Percentiles rank a stretch among this genome's conserved stretches.
phyloP scores from a whole-genome alignment of 2,329 filamentous ascomycete genomes.

The Pseudogymnoascus sp. region DNA sequence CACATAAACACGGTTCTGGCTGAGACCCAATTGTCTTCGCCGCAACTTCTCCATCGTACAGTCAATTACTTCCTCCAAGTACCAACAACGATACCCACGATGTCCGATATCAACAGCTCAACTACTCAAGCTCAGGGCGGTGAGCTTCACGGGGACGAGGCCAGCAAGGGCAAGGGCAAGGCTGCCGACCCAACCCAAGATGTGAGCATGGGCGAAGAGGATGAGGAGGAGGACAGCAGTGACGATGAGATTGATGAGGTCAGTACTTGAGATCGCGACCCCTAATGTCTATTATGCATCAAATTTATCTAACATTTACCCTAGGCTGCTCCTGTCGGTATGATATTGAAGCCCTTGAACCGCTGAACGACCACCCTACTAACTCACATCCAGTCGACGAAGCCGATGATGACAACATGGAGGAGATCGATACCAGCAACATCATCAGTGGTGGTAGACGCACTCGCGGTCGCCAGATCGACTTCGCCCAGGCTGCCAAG shows the following conservation, averaged over 20 bases:
- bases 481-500: conserved; percentile 84
- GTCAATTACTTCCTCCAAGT: neutral
- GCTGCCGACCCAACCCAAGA: conserved; percentile 47
- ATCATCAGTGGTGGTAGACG: conserved; percentile 73
- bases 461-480: conserved; percentile 85
- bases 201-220: conserved; percentile 58
- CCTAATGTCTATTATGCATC: neutral
- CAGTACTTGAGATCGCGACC: conserved; percentile 28
- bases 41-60: neutral
- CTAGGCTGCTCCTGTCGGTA: conserved; percentile 24
- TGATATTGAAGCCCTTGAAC: conserved; percentile 19
- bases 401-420: conserved; percentile 73
- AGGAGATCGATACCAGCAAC: conserved; percentile 85
- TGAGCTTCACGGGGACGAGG: conserved; percentile 32
- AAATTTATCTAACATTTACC: conserved; percentile 13
- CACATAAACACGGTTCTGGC: conserved; percentile 9
- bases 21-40: conserved; percentile 9
- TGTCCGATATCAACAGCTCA: conserved; percentile 39
- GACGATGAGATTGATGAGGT: conserved; percentile 62
- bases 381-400: conserved; percentile 46
- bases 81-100: conserved; percentile 25
- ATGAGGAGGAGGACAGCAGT: conserved; percentile 57
- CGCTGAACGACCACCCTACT: conserved; percentile 26
- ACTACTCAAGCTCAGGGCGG: conserved; percentile 27
- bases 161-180: conserved; percentile 84